phyloP scores from a whole-genome alignment of 1,139 yeast genomes.

The Saccharomyces uvarum region DNA sequence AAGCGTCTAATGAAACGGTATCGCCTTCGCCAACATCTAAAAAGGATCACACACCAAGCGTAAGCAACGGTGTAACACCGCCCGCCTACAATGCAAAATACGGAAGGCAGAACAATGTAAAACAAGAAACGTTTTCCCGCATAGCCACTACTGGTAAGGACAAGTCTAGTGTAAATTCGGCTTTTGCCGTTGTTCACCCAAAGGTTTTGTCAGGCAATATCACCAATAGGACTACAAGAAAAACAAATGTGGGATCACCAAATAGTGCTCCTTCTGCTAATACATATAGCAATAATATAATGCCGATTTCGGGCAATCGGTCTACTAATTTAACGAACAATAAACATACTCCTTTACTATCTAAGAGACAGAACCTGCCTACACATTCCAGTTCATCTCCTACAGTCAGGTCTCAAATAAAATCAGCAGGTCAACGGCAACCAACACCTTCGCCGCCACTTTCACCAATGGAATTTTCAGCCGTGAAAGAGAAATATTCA shows the following conservation, averaged over 20 bases:
- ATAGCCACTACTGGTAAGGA: background rate
- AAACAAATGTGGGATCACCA: background rate
- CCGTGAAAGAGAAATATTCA: conserved; percentile 10
- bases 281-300: background rate
- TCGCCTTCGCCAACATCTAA: background rate
- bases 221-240: background rate
- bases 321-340: background rate
- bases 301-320: background rate
- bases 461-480: conserved; percentile 1
- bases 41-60: background rate
- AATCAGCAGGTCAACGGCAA: background rate
- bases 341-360: background rate
- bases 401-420: background rate
- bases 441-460: conserved; percentile 5
- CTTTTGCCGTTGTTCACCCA: background rate
- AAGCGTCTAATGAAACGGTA: conserved; percentile 1
- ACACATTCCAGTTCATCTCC: background rate
- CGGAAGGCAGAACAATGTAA: background rate
- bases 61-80: background rate
- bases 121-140: background rate
- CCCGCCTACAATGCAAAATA: background rate
- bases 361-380: background rate
- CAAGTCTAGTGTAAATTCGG: background rate
- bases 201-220: background rate
- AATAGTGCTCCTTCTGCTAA: background rate